Conservation (phyloP, 768 basidiomycete genomes). For the Mycena vulgaris region DNA sequence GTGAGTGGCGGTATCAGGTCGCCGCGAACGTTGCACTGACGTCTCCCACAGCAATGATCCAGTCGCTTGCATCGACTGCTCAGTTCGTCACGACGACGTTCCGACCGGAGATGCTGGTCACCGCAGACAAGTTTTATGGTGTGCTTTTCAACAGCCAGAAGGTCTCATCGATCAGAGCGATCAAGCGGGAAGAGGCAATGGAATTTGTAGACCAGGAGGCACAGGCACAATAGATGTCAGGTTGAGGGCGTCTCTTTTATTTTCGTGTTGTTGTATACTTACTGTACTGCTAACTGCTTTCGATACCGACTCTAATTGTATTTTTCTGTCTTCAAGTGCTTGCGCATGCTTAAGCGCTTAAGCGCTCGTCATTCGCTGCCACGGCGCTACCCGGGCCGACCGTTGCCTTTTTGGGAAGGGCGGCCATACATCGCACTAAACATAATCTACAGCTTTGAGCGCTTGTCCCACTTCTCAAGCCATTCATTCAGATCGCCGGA, state of each 20-base stretch:
- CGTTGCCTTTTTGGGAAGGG: too few relatives aligned
- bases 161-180: slow-evolving; percentile 89
- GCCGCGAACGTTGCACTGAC: not conserved
- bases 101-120: slow-evolving; percentile 96
- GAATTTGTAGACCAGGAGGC: slow-evolving; percentile 86
- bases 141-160: slow-evolving; percentile 97
- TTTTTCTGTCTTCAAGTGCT: too few relatives aligned
- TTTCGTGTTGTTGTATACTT: slow-evolving; percentile 31
- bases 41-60: slow-evolving; percentile 85
- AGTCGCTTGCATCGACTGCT: slow-evolving; percentile 86
- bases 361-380: too few relatives aligned
- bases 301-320: slow-evolving; percentile 34
- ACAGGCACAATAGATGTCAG: slow-evolving; percentile 44
- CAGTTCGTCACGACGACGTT: slow-evolving; percentile 99
- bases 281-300: slow-evolving; percentile 33
- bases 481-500: slow-evolving; percentile 69
- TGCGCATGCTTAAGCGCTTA: too few relatives aligned
- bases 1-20: slow-evolving; percentile 61
- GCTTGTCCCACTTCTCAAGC: slow-evolving; percentile 60
- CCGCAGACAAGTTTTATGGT: slow-evolving; percentile 97
- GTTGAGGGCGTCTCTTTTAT: slow-evolving; percentile 1
- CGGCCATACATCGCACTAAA: too few relatives aligned
- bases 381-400: too few relatives aligned
- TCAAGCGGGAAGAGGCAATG: slow-evolving; percentile 92
- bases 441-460: slow-evolving; percentile 42